Base-by-base conservation (phyloP, 176 grass and related monocot species). In the Avena eriantha region DNA sequence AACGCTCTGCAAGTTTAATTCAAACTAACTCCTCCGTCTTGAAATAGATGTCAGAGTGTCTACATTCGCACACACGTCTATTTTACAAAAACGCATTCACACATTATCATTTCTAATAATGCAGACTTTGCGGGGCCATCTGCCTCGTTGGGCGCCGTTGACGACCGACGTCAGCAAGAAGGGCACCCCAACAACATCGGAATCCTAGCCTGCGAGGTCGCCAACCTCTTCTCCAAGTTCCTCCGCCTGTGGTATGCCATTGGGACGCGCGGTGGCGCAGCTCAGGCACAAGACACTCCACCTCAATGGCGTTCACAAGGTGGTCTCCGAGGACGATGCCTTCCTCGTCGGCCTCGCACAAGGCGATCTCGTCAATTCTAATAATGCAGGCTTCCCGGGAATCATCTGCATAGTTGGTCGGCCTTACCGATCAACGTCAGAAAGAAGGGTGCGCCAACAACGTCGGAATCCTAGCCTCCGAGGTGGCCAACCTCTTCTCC, bases 131-230 rank as follows among this genome's bases (percentile, higher is more conserved):
- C 4, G 35, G 35, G 4, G 12, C 61, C 61, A 26, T 31, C 61
- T 65, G 29, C 61, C 24, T 65, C 61, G 7, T 57, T 82, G 49
- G 15, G 0, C 50, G 50, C 50, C 4, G 50, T 13, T 5, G 14
- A 1, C 50, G 15, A 15, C 4, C 15, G 50, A 3, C 4, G 4
- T 4, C 50, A 53, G 45, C 22, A 91, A 63, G 58, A 78, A 51
- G 23, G 51, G 13, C 79, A 77, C 4, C 4, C 4, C 3, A 36
- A 4, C 35, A 36, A 29, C 56, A 84, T 98, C 9, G 88, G 88
- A 47, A 96, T 98, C 90, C 91, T 98, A 1, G 96, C 93, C 58
- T 94, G 93, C 65, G 92, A 98, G 89, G 84, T 94, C 8, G 63
- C 88, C 73, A 84, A 77, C 69, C 79, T 98, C 76, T 89, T 98